phyloP scores from a whole-genome alignment of 179 eudicot species.

The Nepenthes alata region DNA sequence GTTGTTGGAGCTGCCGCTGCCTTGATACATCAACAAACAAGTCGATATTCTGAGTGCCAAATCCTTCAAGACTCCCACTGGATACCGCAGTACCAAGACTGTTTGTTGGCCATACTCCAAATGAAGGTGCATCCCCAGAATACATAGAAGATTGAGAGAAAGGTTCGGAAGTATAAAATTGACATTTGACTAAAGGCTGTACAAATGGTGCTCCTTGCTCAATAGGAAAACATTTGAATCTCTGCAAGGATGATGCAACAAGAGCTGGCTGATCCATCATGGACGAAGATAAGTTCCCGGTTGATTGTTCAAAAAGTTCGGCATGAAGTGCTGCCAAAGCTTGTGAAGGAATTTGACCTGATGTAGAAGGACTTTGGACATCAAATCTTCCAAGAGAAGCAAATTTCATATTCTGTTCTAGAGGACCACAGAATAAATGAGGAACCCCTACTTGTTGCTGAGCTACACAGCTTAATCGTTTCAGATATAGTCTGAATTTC shows the following conservation, averaged over 20 bases:
- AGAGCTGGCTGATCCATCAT: constrained; percentile 23
- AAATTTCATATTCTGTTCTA: constrained; percentile 23
- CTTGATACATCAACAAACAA: constrained; percentile 18
- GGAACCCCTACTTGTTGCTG: constrained; percentile 38
- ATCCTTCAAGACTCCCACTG: constrained; percentile 12
- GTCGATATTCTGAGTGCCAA: constrained; percentile 17
- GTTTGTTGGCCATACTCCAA: constrained; percentile 21
- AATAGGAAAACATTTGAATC: constrained; percentile 18
- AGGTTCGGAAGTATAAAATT: constrained; percentile 25
- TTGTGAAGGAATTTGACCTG: constrained; percentile 42
- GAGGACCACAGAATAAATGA: constrained; percentile 24
- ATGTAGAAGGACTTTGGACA: constrained; percentile 37
- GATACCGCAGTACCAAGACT: constrained; percentile 16
- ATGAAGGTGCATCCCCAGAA: constrained; percentile 17
- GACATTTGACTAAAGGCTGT: constrained; percentile 29
- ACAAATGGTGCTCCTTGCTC: constrained; percentile 28
- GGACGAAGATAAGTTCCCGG: constrained; percentile 21
- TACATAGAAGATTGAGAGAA: constrained; percentile 15
- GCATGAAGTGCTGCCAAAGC: constrained; percentile 38
- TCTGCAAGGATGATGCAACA: constrained; percentile 23
- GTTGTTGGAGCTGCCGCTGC: constrained; percentile 23
- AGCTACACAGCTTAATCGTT: constrained; percentile 36
- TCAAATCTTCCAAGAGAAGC: constrained; percentile 31
- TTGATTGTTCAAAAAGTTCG: constrained; percentile 37
- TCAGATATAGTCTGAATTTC: constrained; percentile 46